These are phyloP conservation scores for Jatropha podagrica DNA, from an alignment of 441 rosid species.

Conservation along the genomic window DNA sequence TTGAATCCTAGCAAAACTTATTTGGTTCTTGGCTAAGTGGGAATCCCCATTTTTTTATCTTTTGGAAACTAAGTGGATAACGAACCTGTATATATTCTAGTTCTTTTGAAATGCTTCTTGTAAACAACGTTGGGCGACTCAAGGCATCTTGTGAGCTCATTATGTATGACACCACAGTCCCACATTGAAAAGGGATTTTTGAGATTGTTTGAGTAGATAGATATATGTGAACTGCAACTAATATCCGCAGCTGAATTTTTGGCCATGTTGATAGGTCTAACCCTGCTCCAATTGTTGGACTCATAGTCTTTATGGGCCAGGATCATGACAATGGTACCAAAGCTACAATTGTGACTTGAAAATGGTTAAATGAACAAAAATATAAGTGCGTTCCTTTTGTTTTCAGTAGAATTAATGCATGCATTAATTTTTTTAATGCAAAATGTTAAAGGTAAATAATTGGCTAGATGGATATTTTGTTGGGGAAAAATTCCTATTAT, in stretches of 20 bases:
- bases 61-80: slow-evolving; percentile 1
- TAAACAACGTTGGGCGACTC: neutral
- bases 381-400: neutral
- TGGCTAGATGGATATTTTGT: neutral
- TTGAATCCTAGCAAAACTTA: neutral
- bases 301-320: neutral
- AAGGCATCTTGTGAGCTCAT: neutral
- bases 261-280: neutral
- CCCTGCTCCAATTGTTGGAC: neutral
- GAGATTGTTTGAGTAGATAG: neutral
- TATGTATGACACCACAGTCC: neutral
- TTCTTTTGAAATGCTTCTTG: neutral
- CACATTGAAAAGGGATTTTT: neutral
- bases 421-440: neutral
- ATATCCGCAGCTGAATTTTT: neutral
- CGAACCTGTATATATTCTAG: too few species aligned
- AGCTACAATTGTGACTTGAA: neutral
- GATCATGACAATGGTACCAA: neutral
- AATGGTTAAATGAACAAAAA: neutral
- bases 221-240: neutral
- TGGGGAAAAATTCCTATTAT: neutral
- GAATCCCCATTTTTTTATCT: neutral
- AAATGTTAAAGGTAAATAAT: neutral
- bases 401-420: neutral
- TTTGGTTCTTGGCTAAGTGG: slow-evolving; percentile 6